A percentile compares a stretch with the other conserved stretches of the same genome.
These are phyloP conservation scores for Kwoniella europaea DNA, from an alignment of 768 basidiomycete species.

Conservation along the genomic window DNA sequence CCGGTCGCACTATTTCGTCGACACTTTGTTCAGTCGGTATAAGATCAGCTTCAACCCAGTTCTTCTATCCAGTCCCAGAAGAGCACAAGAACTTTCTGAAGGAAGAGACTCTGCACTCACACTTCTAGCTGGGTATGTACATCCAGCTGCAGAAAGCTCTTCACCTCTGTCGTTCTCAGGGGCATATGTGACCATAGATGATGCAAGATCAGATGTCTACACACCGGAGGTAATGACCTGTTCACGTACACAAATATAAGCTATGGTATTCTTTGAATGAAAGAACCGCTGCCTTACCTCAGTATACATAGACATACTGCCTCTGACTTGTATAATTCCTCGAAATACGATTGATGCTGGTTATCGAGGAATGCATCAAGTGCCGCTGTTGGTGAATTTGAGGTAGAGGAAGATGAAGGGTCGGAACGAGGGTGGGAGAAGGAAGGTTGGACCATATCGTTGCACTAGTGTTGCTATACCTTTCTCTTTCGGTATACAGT, in stretches of 20 bases:
- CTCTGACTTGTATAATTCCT: slow-evolving; percentile 52
- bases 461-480: neutral
- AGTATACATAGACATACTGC: slow-evolving; percentile 55
- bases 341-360: slow-evolving; percentile 52
- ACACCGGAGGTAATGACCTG: slow-evolving; percentile 47
- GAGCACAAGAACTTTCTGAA: no score
- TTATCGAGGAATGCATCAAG: slow-evolving; percentile 52
- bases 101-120: slow-evolving; percentile 26
- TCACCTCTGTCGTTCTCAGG: slow-evolving; percentile 33
- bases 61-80: neutral
- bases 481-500: neutral
- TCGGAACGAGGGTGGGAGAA: slow-evolving; percentile 40
- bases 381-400: slow-evolving; percentile 44
- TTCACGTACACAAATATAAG: neutral
- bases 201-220: slow-evolving; percentile 52
- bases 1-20: slow-evolving; percentile 34
- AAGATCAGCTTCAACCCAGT: neutral
- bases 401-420: slow-evolving; percentile 4
- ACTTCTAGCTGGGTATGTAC: slow-evolving; percentile 22
- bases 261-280: neutral
- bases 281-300: slow-evolving; percentile 32
- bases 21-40: slow-evolving; percentile 17
- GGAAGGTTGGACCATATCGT: slow-evolving; percentile 48
- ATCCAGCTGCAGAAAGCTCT: slow-evolving; percentile 38
- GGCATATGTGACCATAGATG: slow-evolving; percentile 50